phyloP scores from a whole-genome alignment of 2,329 filamentous ascomycete genomes.

The Tolypocladium nubicola region DNA sequence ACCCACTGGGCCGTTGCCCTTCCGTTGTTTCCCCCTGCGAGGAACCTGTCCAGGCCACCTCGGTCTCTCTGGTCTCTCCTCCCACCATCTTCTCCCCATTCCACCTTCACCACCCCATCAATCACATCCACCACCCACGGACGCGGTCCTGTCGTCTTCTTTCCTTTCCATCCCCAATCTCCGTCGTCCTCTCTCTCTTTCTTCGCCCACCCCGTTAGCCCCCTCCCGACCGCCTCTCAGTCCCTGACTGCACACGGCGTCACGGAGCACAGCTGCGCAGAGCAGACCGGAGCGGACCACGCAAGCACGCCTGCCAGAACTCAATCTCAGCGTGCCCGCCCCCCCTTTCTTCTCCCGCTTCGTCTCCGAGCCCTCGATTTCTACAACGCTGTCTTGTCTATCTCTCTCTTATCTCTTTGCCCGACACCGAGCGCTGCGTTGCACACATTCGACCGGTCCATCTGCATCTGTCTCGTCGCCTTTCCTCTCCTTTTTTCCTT shows the following conservation, averaged over 20 bases:
- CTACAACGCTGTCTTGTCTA: slow-evolving; percentile 6
- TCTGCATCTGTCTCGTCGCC: slow-evolving; percentile 12
- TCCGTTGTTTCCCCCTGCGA: background rate
- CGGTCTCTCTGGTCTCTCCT: background rate
- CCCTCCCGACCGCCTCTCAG: slow-evolving; percentile 13
- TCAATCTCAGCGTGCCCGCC: slow-evolving; percentile 7
- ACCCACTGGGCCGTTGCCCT: background rate
- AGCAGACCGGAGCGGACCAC: background rate
- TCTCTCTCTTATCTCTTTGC: slow-evolving; percentile 11
- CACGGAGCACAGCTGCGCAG: slow-evolving; percentile 7
- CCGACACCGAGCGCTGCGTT: slow-evolving; percentile 9
- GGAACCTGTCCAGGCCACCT: background rate
- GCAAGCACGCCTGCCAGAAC: slow-evolving; percentile 7
- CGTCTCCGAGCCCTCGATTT: slow-evolving; percentile 9
- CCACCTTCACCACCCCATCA: slow-evolving; percentile 6
- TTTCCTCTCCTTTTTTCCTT: slow-evolving; percentile 13
- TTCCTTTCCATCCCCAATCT: slow-evolving; percentile 16
- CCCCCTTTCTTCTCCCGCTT: slow-evolving; percentile 21
- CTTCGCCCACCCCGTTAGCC: slow-evolving; percentile 13
- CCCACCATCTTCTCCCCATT: slow-evolving; percentile 3
- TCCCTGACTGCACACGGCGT: slow-evolving; percentile 7
- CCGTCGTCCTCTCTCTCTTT: slow-evolving; percentile 13
- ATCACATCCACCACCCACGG: background rate
- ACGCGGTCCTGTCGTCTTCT: slow-evolving; percentile 9
- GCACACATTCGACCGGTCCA: slow-evolving; percentile 12